Evolutionary conservation across 495 filamentous ascomycete species (phyloP).

Genomic region (Hyaloscypha hepaticicola): DNA sequence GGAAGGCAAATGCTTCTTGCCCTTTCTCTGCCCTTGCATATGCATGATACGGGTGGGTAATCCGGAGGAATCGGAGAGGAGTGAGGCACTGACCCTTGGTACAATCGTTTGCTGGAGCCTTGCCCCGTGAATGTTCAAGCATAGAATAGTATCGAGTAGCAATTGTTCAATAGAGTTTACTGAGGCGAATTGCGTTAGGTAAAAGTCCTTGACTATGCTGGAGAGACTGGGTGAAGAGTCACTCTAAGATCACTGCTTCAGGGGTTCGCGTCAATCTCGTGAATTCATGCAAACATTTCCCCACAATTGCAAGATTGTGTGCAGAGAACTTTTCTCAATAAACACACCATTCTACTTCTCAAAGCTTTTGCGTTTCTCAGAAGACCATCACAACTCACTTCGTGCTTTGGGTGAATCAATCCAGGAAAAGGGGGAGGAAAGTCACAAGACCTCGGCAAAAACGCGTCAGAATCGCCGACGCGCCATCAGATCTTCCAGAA

Average conservation of each 20-base stretch:
- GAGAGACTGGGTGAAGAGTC: background rate
- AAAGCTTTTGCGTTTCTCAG: background rate
- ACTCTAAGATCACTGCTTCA: constrained; percentile 2
- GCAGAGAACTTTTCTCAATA: background rate
- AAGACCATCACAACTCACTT: background rate
- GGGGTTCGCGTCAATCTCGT: constrained; percentile 28
- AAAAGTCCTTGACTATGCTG: background rate
- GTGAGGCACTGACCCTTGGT: background rate
- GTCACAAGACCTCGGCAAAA: constrained; percentile 7
- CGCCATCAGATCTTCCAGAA: constrained; percentile 1
- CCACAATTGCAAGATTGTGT: background rate
- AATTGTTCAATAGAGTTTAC: background rate
- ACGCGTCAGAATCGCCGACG: constrained; percentile 24
- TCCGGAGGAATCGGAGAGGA: background rate
- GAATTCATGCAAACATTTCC: constrained; percentile 23
- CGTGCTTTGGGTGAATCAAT: background rate
- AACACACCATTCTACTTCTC: background rate
- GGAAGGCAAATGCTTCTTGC: background rate
- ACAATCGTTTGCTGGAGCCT: background rate
- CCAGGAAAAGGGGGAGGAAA: background rate
- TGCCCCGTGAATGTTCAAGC: background rate
- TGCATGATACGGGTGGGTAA: background rate
- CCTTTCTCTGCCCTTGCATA: background rate
- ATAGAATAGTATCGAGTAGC: background rate
- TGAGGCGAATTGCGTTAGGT: background rate